phyloP scores from a whole-genome alignment of 1,284 basidiomycete species.

The Rhodotorula sp. region DNA sequence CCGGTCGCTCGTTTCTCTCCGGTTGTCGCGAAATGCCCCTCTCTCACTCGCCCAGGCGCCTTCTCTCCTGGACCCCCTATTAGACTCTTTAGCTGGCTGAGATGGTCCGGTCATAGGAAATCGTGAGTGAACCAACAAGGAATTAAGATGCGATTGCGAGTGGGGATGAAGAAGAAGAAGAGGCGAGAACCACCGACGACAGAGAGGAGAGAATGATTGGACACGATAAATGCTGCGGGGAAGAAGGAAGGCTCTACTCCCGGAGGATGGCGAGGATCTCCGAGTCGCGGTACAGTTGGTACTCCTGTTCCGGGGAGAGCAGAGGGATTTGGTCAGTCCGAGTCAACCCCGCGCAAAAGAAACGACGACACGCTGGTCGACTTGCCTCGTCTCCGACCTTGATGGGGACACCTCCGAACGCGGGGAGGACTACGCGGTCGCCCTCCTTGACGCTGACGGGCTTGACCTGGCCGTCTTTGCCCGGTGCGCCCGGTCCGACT shows the following conservation, averaged over 20 bases:
- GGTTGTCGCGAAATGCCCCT: too few species aligned
- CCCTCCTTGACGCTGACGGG: slow-evolving; percentile 80
- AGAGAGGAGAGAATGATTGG: too few species aligned
- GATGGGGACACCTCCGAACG: slow-evolving; percentile 93
- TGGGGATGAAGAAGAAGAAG: too few species aligned
- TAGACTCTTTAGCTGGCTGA: too few species aligned
- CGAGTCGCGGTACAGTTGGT: slow-evolving; percentile 88
- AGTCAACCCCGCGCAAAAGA: too few species aligned
- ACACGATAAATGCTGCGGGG: not conserved
- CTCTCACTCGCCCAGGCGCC: too few species aligned
- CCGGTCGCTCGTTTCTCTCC: too few species aligned
- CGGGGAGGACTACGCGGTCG: slow-evolving; percentile 88
- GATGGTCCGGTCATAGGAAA: too few species aligned
- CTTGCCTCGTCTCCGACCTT: slow-evolving; percentile 95
- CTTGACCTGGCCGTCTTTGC: slow-evolving; percentile 77
- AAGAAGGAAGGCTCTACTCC: slow-evolving; percentile 59
- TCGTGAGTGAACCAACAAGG: too few species aligned
- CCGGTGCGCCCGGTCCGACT: slow-evolving; percentile 85
- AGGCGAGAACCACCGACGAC: too few species aligned
- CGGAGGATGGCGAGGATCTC: slow-evolving; percentile 97
- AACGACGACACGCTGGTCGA: slow-evolving; percentile 33
- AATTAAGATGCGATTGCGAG: too few species aligned
- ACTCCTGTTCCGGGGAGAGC: slow-evolving; percentile 66
- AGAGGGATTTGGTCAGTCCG: slow-evolving; percentile 4
- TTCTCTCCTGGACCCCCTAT: too few species aligned